Base-by-base conservation (phyloP, 1,139 yeast species). In the Pichia sp. region DNA sequence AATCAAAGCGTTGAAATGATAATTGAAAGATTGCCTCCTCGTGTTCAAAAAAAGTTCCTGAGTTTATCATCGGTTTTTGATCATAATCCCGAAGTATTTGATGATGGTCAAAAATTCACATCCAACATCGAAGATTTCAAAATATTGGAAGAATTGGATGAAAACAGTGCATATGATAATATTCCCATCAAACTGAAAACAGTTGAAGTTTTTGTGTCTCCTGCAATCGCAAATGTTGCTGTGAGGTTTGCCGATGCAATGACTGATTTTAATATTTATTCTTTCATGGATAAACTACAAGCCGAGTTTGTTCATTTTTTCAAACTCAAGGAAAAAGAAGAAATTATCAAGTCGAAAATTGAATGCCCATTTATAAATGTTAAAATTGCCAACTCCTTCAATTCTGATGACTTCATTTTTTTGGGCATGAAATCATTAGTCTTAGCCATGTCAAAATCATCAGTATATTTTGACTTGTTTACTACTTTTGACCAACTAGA, bases 241-340 rank as follows among this genome's bases (percentile, higher is more conserved):
- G 65, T 71, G 1, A 55, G 53, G 3, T 49, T 71, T 6, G 42
- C 67, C 1, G 64, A 65, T 8, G 66, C 68, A 4, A 57, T 65
- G 38, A 57, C 67, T 9, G 50, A 49, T 23, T 52, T 53, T 28
- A 51, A 52, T 4, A 56, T 79, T 39, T 69, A 70, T 29, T 67
- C 72, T 6, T 64, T 78, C 2, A 66, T 88, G 60, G 96, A 90
- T 58, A 59, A 62, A 26, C 64, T 87, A 27, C 95, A 88, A 49
- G 63, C 76, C 29, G 73, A 76, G n/a, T 75, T 83, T 3, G 68
- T 85, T 10, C 62, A 61, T 59, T 66, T 23, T 58, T 83, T 42
- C 23, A 39, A 46, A 26, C 42, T 34, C 16, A 43, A 38, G 6
- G 36, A 48, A 26, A 42, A 47, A 37, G 47, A 49, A 10, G 36